These are phyloP conservation scores for Dryadomyces quercus-mongolicae DNA, from an alignment of 2,329 filamentous ascomycete species.

Conservation along the genomic window DNA sequence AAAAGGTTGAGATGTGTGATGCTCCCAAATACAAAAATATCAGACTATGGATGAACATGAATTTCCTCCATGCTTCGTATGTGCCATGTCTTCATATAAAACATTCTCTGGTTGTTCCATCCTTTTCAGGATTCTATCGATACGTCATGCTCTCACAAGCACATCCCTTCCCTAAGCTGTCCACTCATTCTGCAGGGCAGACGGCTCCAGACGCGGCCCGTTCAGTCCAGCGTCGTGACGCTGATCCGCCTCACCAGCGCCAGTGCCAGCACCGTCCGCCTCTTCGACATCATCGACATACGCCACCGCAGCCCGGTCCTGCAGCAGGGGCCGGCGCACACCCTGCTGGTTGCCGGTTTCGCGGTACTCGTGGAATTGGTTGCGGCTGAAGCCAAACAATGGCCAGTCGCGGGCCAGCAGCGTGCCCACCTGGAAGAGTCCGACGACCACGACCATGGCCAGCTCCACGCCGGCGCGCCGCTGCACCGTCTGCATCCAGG, in stretches of 20 bases:
- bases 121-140: too few relatives aligned
- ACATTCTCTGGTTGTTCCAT: too few relatives aligned
- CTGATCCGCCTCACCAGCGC: neutral
- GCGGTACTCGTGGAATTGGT: neutral
- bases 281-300: neutral
- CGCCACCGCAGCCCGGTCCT: neutral
- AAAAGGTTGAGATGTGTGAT: too few relatives aligned
- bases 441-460: slow-evolving; percentile 37
- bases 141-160: neutral
- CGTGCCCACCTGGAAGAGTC: slow-evolving; percentile 39
- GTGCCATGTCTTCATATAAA: too few relatives aligned
- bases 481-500: slow-evolving; percentile 45
- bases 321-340: neutral
- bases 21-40: too few relatives aligned
- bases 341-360: neutral
- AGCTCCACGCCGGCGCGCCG: slow-evolving; percentile 42
- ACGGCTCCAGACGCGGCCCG: slow-evolving; percentile 2
- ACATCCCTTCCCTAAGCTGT: neutral
- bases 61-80: too few relatives aligned
- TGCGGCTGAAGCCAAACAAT: neutral
- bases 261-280: neutral
- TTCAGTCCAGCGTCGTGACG: neutral
- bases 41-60: too few relatives aligned
- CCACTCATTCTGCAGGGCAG: slow-evolving; percentile 4
- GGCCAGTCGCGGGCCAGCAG: neutral